phyloP scores from a whole-genome alignment of 2,329 filamentous ascomycete genomes.

The Mollisiaceae sp. region DNA sequence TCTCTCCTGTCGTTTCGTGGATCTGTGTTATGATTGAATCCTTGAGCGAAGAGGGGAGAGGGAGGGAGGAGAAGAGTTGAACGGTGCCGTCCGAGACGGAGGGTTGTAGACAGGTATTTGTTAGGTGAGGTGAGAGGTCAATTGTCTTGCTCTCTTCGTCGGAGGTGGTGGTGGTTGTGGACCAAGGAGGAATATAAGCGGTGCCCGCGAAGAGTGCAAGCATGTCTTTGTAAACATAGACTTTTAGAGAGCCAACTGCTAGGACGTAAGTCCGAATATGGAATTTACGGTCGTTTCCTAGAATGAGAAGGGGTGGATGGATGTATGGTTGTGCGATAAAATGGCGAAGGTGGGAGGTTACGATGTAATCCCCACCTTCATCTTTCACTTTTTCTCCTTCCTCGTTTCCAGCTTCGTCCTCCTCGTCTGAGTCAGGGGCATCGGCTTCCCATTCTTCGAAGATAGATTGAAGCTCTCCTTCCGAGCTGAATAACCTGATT shows the following conservation, averaged over 20 bases:
- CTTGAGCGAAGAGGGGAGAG: conserved; percentile 45
- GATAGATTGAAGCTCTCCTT: conserved; percentile 81
- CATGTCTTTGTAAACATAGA: conserved; percentile 91
- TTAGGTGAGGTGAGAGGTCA: conserved; percentile 79
- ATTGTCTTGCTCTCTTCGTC: conserved; percentile 40
- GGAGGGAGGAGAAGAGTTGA: conserved; percentile 74
- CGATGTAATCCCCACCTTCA: conserved; percentile 61
- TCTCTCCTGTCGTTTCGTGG: conserved; percentile 71
- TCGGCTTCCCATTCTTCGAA: conserved; percentile 91
- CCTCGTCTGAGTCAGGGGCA: conserved; percentile 67
- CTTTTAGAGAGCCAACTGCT: conserved; percentile 74
- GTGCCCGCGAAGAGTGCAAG: conserved; percentile 87
- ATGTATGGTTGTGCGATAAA: conserved; percentile 97
- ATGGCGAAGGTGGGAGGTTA: conserved; percentile 89
- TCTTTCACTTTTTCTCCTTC: conserved; percentile 47
- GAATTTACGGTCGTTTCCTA: conserved; percentile 75
- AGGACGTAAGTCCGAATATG: conserved; percentile 93
- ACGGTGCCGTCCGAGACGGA: conserved; percentile 67
- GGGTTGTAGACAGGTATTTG: conserved; percentile 91
- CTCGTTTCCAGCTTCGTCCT: conserved; percentile 63
- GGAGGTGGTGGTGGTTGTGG: conserved; percentile 33
- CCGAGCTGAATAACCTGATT: conserved; percentile 85
- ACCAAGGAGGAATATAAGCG: conserved; percentile 70
- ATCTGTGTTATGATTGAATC: conserved; percentile 75
- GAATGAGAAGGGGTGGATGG: conserved; percentile 79